phyloP scores from a whole-genome alignment of 2,329 filamentous ascomycete species.

The Calycina herbarum region DNA sequence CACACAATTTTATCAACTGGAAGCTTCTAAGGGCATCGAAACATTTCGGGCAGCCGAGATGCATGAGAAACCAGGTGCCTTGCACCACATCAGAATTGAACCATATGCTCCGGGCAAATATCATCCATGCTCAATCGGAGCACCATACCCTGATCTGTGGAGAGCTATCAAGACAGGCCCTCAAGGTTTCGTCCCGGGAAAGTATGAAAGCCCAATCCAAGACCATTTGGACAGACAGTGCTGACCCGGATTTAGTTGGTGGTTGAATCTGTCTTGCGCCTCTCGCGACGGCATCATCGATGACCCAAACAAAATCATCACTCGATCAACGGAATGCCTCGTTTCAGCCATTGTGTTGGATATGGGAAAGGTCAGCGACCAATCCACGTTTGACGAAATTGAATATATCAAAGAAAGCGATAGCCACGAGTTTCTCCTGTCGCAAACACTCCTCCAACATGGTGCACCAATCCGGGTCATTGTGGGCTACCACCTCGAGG shows the following conservation, averaged over 20 bases:
- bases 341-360: not conserved
- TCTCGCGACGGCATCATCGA: constrained; percentile 55
- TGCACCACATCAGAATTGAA: not conserved
- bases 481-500: constrained; percentile 51
- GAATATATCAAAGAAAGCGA: constrained; percentile 49
- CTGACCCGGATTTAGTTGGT: constrained; percentile 48
- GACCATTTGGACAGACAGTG: not conserved
- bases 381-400: constrained; percentile 38
- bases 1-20: not conserved
- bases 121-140: no score
- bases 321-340: constrained; percentile 46
- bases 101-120: not conserved
- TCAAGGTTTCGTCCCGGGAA: not conserved
- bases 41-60: not conserved
- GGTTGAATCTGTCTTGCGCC: constrained; percentile 57
- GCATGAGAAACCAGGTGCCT: not conserved
- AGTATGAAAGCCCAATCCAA: constrained; percentile 4
- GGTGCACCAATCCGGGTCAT: constrained; percentile 54
- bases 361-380: constrained; percentile 39
- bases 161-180: not conserved
- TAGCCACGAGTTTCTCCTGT: constrained; percentile 48
- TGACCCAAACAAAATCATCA: constrained; percentile 46
- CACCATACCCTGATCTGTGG: not conserved
- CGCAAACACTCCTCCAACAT: constrained; percentile 48
- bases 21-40: not conserved